phyloP scores from a whole-genome alignment of 225 moss, liverwort and hornwort genomes.

The Marchantia paleacea region DNA sequence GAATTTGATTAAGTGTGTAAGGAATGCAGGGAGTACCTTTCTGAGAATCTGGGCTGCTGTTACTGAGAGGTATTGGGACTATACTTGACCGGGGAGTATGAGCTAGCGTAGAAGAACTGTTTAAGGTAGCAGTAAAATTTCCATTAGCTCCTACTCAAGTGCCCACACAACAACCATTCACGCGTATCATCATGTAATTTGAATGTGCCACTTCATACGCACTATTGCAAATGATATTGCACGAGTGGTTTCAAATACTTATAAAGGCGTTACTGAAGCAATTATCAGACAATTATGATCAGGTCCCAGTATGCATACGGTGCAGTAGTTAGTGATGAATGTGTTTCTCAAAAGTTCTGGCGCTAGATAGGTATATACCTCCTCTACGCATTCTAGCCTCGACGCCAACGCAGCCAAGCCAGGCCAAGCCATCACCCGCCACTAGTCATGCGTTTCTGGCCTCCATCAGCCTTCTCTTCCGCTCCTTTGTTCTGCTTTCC shows the following conservation, averaged over 20 bases:
- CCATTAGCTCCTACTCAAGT: conserved; percentile 4
- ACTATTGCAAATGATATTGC: neutral
- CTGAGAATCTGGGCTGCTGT: no score
- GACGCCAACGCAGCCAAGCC: neutral
- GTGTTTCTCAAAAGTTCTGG: neutral
- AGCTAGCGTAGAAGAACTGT: no score
- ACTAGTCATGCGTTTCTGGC: neutral
- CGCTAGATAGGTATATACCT: neutral
- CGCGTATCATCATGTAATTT: neutral
- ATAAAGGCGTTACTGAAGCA: neutral
- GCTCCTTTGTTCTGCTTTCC: neutral
- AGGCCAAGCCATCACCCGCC: neutral
- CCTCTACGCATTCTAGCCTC: neutral
- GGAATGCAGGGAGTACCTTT: no score
- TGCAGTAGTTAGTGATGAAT: neutral
- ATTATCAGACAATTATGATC: neutral
- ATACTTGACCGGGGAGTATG: no score
- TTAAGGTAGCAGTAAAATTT: neutral
- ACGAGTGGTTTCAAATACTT: neutral
- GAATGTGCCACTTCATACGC: neutral
- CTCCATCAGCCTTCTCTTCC: neutral
- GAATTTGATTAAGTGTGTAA: no score
- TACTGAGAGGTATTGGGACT: no score
- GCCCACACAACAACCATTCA: neutral
- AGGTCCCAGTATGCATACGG: neutral